These are phyloP conservation scores for Plasmodium inui DNA, from an alignment of 169 alveolate genomes.

Conservation along the genomic window DNA sequence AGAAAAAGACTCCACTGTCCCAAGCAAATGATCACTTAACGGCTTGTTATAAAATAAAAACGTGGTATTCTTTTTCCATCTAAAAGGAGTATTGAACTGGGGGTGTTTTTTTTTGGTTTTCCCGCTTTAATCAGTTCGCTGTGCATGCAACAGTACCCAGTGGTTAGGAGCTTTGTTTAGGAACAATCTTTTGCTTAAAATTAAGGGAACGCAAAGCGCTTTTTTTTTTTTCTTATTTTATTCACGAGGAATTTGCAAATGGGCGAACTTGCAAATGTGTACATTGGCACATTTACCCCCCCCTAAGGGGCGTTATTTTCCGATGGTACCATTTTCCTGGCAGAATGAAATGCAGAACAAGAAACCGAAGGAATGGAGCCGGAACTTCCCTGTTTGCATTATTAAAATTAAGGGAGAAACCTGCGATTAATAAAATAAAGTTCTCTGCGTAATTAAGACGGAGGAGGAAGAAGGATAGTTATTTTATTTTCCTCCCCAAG, in stretches of 20 bases:
- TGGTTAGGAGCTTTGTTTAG: neutral
- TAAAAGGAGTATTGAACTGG: neutral
- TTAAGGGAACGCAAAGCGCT: neutral
- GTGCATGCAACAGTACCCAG: neutral
- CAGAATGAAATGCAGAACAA: neutral
- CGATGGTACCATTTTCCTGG: neutral
- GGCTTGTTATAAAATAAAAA: neutral
- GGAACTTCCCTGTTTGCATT: neutral
- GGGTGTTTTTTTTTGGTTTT: neutral
- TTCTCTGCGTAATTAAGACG: neutral
- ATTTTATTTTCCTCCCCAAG: neutral
- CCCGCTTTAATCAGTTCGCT: neutral
- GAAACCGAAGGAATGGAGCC: neutral
- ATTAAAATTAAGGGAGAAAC: neutral
- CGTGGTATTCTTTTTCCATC: neutral
- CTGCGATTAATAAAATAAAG: neutral
- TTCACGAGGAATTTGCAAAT: neutral
- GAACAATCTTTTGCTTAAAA: no score
- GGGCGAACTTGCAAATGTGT: neutral
- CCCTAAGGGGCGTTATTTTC: neutral
- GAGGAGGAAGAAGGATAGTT: neutral
- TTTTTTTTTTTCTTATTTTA: neutral
- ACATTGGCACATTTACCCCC: neutral
- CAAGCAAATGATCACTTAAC: neutral
- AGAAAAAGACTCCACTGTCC: neutral